Base-by-base conservation (phyloP, 176 grass and related monocot genomes). In the Tuctoria greenei region DNA sequence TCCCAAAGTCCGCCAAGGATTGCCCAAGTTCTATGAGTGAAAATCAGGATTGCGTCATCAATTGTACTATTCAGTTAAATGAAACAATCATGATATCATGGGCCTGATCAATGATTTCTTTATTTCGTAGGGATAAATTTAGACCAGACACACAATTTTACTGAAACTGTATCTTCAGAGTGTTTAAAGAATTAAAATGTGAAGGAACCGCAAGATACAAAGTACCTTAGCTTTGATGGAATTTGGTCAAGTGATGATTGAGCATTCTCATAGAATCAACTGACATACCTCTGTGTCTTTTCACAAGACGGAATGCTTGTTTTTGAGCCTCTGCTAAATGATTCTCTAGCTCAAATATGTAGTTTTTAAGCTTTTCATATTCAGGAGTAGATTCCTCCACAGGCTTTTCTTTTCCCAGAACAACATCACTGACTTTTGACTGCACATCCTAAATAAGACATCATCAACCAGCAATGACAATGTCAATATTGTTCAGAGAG, bases 381-480 rank as follows among this genome's bases (percentile, higher is more conserved):
- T 99, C 96, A 88, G 92, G 87, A 90, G 66, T 78, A 71, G 92
- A 95, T 66, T 99, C 96, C 77, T 99, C 96, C 39, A 95, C 84
- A 61, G 92, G 96, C 72, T 99, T 99, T 88, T 99, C 92, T 85
- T 99, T 99, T 31, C 96, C 96, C 66, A 99, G 74, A 82, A 99
- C 92, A 66, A 99, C 92, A 83, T 99, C 92, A 68, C 87, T 95
- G 54, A 99, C 96, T 81, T 90, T 99, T 79, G 96, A 84, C 37
- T 92, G 92, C 61, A 93, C 92, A 79, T 95, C 96, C 87, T 98
- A 79, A 35, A 51, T 58, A 85, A 80, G 81, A 69, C 0, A 16
- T 28, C 41, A 64, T 58, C 64, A 71, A 74, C 8, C 1, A 55
- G 71, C 0, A 24, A 87, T 4, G 64, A 12, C 12, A 63, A 21